Evolutionary conservation across 208 protist species (phyloP), one percentile per base, ranked within the genome.

Genomic region (Novymonas esmeraldas): DNA sequence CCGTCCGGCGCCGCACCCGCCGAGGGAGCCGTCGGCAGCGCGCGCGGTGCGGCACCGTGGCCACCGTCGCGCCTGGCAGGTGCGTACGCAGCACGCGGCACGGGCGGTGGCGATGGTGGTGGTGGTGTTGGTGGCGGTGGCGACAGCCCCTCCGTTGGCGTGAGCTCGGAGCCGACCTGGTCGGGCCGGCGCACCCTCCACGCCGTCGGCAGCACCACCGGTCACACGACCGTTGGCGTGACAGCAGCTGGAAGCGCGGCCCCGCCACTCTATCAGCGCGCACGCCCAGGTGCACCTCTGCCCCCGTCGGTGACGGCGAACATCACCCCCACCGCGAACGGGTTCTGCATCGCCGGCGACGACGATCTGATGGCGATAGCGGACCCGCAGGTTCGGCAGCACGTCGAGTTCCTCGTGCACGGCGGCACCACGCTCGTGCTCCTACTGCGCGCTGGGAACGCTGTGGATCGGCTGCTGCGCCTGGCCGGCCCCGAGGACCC

Each of bases 401-500:
- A 90, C 38, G 75, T 88, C 33, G 48, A 61, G 13, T 79, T 84
- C 60, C 78, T 95, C 20, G 26, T 76, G 20, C 68, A 74, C 38
- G 67, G 79, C 14, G 89, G 89, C 28, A 92, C 89, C 0, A 86
- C 78, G 36, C 55, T 92, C 29, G 84, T 84, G 28, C 22, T 92
- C 24, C 63, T 85, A 11, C 69, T 95, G 24, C 77, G 79, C 20
- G 73, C 76, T 2, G 54, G 78, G 1, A 87, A 88, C 52, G 89
- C 89, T 10, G 74, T 92, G 1, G 82, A 92, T 50, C 63, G 62
- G 9, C 63, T 95, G 31, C n/a, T 79, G 26, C 67, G 73, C 55
- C 48, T 95, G n/a, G 76, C 80, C 16, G 89, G 86, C 1, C 89
- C 89, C 0, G 84, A 95, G 52, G 78, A 87, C 45, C 84, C 87